Base-by-base conservation (phyloP, 441 rosid genomes). In the Adansonia madagascariensis region DNA sequence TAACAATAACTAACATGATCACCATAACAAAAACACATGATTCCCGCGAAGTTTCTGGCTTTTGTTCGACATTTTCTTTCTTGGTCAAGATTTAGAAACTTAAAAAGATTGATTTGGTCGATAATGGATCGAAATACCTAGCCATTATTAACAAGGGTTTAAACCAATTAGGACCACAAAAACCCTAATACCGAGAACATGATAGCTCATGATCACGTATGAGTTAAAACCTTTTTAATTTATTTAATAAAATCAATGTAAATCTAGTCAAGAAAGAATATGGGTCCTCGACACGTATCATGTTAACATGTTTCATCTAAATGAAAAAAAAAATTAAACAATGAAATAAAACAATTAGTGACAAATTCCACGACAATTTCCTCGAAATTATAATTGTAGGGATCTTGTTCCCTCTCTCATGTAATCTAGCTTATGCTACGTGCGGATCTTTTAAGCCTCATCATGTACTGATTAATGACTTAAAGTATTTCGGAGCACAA, bases 331-430 rank as follows among this genome's bases (percentile, higher is more conserved):
- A 4, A 27, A 62, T 39, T 71, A 66, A 76, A 44, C 53, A 46
- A 66, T 75, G 14, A 74, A 63, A 27, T n/a, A 82, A 80, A 81
- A 82, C 86, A 78, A 82, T 84, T 76, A 77, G 86, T 80, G 89
- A 87, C 87, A 88, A 87, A 83, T 79, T 75, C 72, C 85, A 79
- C 79, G 92, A 91, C 94, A 89, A 85, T 49, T 78, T 81, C 84
- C 87, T 89, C 77, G 94, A 84, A 81, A 71, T 70, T 47, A 82
- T 80, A 43, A 80, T 68, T 79, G 74, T 75, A 80, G 83, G 73
- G 88, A 88, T 89, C 86, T 78, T 91, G 90, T 81, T 85, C 90
- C 91, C 88, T 73, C 78, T 35, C 52, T 80, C 71, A 69, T 80
- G 84, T 83, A 69, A 82, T 76, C 78, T 77, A 80, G 77, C 71